Evolutionary conservation across 2,329 filamentous ascomycete genomes (phyloP).

Genomic region (Aschersonia sp.): DNA sequence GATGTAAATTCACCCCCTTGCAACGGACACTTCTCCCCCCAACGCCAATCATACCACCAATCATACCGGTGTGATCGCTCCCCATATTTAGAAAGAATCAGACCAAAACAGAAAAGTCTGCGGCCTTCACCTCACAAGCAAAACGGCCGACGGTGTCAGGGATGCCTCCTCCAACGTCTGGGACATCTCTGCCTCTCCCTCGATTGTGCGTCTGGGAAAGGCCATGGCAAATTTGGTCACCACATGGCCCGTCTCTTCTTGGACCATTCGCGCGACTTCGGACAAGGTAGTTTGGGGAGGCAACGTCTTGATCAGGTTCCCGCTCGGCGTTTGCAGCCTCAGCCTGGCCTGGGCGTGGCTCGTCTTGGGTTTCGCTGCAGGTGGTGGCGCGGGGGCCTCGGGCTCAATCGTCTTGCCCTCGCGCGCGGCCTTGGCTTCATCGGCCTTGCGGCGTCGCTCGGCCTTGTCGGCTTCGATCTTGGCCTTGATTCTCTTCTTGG

Average conservation of each 20-base stretch:
- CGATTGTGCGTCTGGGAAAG: constrained; percentile 74
- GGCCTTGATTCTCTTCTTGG: constrained; percentile 77
- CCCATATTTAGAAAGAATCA: neutral
- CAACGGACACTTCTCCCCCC: neutral
- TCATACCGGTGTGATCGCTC: neutral
- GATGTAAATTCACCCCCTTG: too few relatives aligned
- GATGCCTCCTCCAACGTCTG: constrained; percentile 89
- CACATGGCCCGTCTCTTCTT: constrained; percentile 52
- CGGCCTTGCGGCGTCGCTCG: constrained; percentile 71
- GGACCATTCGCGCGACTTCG: constrained; percentile 68
- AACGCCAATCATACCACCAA: neutral
- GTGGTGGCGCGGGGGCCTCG: constrained; percentile 26
- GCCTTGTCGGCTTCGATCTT: constrained; percentile 94
- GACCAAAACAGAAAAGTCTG: too few relatives aligned
- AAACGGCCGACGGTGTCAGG: constrained; percentile 75
- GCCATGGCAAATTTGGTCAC: constrained; percentile 71
- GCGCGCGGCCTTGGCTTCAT: constrained; percentile 72
- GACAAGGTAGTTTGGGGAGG: constrained; percentile 84
- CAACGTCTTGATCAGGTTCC: constrained; percentile 76
- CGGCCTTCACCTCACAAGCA: constrained; percentile 49
- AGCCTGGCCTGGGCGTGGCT: constrained; percentile 71
- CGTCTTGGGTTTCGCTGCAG: constrained; percentile 45
- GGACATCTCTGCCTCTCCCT: constrained; percentile 58
- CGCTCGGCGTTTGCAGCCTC: constrained; percentile 57
- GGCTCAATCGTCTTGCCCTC: constrained; percentile 49